Evolutionary conservation across 2,329 filamentous ascomycete genomes (phyloP).

Genomic region (Cladobotryum protrusum): DNA sequence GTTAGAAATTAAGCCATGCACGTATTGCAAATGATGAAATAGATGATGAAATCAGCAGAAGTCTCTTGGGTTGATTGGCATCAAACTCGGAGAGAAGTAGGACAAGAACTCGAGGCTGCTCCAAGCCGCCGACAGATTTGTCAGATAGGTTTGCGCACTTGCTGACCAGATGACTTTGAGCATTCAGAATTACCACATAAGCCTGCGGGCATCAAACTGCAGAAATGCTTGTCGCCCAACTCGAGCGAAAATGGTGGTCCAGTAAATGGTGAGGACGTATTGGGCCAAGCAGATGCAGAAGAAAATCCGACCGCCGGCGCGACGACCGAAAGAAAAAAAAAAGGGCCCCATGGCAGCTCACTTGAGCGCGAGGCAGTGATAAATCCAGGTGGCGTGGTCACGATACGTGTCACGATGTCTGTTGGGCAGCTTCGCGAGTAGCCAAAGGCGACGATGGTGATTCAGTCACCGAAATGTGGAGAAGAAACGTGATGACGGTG

Average conservation of each 20-base stretch:
- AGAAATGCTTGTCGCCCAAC: neutral
- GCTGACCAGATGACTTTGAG: neutral
- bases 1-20: no score
- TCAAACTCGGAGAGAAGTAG: no score
- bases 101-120: no score
- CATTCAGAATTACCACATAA: neutral
- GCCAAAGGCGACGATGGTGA: slow-evolving; percentile 15
- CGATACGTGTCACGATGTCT: slow-evolving; percentile 13
- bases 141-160: neutral
- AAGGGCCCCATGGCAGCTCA: slow-evolving; percentile 9
- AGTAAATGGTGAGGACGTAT: neutral
- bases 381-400: slow-evolving; percentile 9
- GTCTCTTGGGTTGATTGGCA: no score
- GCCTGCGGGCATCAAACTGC: neutral
- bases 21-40: no score
- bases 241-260: neutral
- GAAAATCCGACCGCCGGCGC: neutral
- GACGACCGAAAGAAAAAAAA: neutral
- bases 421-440: neutral
- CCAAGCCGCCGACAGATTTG: no score
- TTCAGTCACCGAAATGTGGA: slow-evolving; percentile 15
- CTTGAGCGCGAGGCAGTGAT: slow-evolving; percentile 5
- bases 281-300: slow-evolving; percentile 5
- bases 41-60: no score
- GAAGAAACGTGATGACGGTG: neutral